Base-by-base conservation (phyloP, 257 asterid species). In the Solanum chilense region DNA sequence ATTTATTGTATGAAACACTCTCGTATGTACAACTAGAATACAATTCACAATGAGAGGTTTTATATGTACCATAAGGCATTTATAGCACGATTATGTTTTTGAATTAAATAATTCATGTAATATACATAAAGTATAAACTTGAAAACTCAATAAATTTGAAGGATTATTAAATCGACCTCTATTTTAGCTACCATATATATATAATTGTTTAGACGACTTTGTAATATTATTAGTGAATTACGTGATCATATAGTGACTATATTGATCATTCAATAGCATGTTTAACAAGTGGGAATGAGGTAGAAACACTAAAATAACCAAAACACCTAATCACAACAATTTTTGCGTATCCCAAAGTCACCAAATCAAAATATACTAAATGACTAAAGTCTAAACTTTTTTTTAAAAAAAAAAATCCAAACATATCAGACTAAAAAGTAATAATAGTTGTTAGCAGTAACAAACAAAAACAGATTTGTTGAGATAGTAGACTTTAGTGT, bases 21-120 rank as follows among this genome's bases (percentile, higher is more conserved):
- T 69, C 6, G 16, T 13, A 3, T 3, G 13, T 29, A 29, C 76
- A 31, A 69, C 42, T 29, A 29, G 42, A 12, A 69, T 27, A 68
- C 0, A 70, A 18, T 33, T 33, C 44, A 70, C 14, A 31, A 5
- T 33, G 11, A 70, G 77, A 70, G 25, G 25, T 70, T 70, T 69
- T 69, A 2, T 5, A 3, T 7, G 74, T 66, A 12, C 15, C 4
- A 56, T 60, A 9, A 21, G 14, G 27, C 12, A 12, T 69, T 69
- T 14, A 29, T 69, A 0, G 0, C 8, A 29, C 1, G 23, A 7
- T 33, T 70, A 0, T 70, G 0, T 16, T 16, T 16, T 70, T 70
- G 2, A 70, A 1, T 70, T 70, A 33, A 16, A 7, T 15, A 15
- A 31, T 69, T 68, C 9, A 13, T 68, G 18, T 13, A 68, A 70